phyloP scores from a whole-genome alignment of 495 filamentous ascomycete genomes.

The Annulohypoxylon bovei region DNA sequence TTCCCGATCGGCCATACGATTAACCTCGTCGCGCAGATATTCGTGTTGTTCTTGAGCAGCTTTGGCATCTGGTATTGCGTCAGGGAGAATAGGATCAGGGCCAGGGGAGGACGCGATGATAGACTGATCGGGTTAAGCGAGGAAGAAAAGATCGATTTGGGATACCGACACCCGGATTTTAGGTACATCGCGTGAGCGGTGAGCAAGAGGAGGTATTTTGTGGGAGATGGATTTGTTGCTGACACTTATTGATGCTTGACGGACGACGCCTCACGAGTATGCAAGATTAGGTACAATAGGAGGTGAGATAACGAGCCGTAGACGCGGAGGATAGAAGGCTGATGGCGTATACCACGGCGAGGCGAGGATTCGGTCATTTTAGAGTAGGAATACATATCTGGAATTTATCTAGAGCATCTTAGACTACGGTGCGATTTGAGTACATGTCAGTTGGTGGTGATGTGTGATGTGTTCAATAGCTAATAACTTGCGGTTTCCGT shows the following conservation, averaged over 20 bases:
- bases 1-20: constrained; percentile 67
- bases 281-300: neutral
- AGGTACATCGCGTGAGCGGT: constrained; percentile 58
- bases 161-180: constrained; percentile 64
- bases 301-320: neutral
- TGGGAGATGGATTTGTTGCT: too few species aligned
- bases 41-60: constrained; percentile 52
- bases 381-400: neutral
- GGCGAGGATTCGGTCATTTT: constrained; percentile 8
- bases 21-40: constrained; percentile 63
- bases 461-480: too few species aligned
- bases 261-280: neutral
- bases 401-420: neutral
- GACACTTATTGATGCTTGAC: too few species aligned
- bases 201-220: too few species aligned
- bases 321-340: neutral
- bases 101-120: constrained; percentile 60
- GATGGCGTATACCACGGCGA: neutral
- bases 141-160: constrained; percentile 57
- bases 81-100: constrained; percentile 63
- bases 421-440: neutral
- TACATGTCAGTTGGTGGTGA: too few species aligned
- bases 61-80: constrained; percentile 63
- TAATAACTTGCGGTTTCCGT: too few species aligned
- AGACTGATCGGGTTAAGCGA: constrained; percentile 62